phyloP scores from a whole-genome alignment of 2,329 filamentous ascomycete genomes.

The Aspergillus versicolor region DNA sequence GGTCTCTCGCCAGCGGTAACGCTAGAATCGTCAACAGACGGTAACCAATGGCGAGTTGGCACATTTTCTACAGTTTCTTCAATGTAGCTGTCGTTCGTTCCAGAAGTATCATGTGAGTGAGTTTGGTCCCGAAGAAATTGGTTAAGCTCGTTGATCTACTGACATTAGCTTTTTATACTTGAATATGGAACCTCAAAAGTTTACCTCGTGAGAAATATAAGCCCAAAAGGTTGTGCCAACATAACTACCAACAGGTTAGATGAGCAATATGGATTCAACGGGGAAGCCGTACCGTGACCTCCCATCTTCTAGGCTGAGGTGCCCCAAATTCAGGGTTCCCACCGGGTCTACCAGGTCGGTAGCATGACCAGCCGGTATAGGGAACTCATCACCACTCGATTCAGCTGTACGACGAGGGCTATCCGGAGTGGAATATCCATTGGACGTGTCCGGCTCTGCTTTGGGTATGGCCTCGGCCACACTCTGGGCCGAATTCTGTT shows the following conservation, averaged over 20 bases:
- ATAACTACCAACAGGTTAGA: conserved; percentile 32
- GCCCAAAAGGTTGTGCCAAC: conserved; percentile 48
- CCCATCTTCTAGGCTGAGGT: conserved; percentile 45
- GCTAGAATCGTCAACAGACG: conserved; percentile 17
- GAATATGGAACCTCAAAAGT: background rate
- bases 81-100: conserved; percentile 19
- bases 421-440: conserved; percentile 23
- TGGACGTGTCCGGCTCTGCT: conserved; percentile 20
- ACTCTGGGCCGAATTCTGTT: conserved; percentile 18
- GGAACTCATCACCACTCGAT: conserved; percentile 42
- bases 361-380: conserved; percentile 42
- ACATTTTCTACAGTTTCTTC: conserved; percentile 22
- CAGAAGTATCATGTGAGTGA: conserved; percentile 31
- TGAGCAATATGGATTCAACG: background rate
- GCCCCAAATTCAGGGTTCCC: conserved; percentile 41
- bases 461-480: conserved; percentile 16
- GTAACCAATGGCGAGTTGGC: conserved; percentile 21
- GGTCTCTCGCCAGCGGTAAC: conserved; percentile 9
- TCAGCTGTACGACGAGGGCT: conserved; percentile 37
- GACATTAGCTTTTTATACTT: conserved; percentile 11
- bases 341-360: conserved; percentile 44
- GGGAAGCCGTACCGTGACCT: conserved; percentile 40
- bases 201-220: conserved; percentile 46
- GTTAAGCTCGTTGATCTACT: conserved; percentile 45
- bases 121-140: conserved; percentile 44